Conservation (phyloP, 352 stramenopile species). For the Phytophthora capsici region DNA sequence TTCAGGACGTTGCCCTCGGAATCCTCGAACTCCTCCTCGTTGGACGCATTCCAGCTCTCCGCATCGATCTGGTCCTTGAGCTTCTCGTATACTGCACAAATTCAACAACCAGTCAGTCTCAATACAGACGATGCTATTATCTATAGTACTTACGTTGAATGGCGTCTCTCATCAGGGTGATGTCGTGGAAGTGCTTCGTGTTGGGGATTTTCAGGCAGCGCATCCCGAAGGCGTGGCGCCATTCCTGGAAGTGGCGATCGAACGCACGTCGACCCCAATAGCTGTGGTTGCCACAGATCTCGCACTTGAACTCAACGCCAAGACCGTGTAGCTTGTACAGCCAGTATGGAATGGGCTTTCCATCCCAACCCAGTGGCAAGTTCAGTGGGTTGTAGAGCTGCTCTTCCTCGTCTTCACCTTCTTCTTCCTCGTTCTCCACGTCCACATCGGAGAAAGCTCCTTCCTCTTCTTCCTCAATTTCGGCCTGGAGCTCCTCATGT, state of each 20-base stretch:
- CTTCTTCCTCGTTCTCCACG: conserved; percentile 67
- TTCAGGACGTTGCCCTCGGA: conserved; percentile 98
- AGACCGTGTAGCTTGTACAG: conserved; percentile 99
- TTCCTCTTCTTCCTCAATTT: conserved; percentile 90
- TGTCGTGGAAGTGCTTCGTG: conserved; percentile 99
- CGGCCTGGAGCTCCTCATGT: conserved; percentile 85
- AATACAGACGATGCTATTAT: conserved; percentile 3
- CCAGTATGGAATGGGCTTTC: conserved; percentile 99
- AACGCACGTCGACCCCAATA: conserved; percentile 98
- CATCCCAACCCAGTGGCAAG: conserved; percentile 98
- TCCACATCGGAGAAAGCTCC: conserved; percentile 84
- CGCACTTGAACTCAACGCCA: conserved; percentile 98
- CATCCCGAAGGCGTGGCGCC: conserved; percentile 98
- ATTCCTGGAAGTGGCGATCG: conserved; percentile 98
- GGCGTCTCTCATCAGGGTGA: conserved; percentile 98
- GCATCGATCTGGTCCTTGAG: conserved; percentile 94
- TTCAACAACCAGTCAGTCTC: not conserved
- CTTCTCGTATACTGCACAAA: conserved; percentile 93
- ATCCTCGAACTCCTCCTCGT: conserved; percentile 99
- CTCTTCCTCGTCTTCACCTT: conserved; percentile 91
- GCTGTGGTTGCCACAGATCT: conserved; percentile 99
- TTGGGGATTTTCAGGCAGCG: conserved; percentile 99
- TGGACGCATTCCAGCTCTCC: conserved; percentile 93
- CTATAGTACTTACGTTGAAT: conserved; percentile 62
- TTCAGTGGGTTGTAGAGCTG: conserved; percentile 99